phyloP scores from a whole-genome alignment of 208 protist genomes.

The Paratrypanosoma confusum region DNA sequence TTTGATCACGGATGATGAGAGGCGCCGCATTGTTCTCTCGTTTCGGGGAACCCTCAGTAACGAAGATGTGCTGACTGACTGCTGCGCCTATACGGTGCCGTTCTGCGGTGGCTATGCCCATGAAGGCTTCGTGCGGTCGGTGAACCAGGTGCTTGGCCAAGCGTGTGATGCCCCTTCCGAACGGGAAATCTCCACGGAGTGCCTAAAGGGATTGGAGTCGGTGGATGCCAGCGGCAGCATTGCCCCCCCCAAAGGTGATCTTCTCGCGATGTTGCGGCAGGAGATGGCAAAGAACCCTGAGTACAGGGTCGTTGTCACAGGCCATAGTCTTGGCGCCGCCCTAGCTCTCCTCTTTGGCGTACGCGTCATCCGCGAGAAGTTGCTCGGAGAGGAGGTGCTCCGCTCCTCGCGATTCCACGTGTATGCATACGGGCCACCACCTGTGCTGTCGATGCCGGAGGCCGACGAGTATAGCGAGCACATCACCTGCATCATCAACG shows the following conservation, averaged over 20 bases:
- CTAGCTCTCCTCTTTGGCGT: constrained; percentile 51
- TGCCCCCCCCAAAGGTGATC: not conserved
- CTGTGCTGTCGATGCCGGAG: constrained; percentile 37
- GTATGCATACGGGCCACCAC: constrained; percentile 48
- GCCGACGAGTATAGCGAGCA: constrained; percentile 20
- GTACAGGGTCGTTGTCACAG: constrained; percentile 53
- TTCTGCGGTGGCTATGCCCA: constrained; percentile 50
- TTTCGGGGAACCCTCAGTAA: constrained; percentile 55
- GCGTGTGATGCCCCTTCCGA: too few species aligned
- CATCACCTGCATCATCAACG: constrained; percentile 19
- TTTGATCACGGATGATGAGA: constrained; percentile 31
- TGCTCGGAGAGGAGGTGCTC: constrained; percentile 14
- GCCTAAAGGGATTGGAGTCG: too few species aligned
- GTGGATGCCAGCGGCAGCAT: not conserved
- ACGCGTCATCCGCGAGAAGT: constrained; percentile 19
- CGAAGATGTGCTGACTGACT: constrained; percentile 46
- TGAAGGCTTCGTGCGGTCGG: constrained; percentile 25
- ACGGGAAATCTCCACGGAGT: too few species aligned
- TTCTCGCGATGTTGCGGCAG: not conserved
- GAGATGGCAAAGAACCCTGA: constrained; percentile 15
- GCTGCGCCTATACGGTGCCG: constrained; percentile 25
- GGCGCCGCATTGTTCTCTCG: constrained; percentile 31
- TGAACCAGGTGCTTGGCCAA: constrained; percentile 37
- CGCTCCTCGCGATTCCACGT: constrained; percentile 32
- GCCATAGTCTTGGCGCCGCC: constrained; percentile 61